Base-by-base conservation (phyloP, 306 rosid species). In the Herpetospermum pedunculosum region DNA sequence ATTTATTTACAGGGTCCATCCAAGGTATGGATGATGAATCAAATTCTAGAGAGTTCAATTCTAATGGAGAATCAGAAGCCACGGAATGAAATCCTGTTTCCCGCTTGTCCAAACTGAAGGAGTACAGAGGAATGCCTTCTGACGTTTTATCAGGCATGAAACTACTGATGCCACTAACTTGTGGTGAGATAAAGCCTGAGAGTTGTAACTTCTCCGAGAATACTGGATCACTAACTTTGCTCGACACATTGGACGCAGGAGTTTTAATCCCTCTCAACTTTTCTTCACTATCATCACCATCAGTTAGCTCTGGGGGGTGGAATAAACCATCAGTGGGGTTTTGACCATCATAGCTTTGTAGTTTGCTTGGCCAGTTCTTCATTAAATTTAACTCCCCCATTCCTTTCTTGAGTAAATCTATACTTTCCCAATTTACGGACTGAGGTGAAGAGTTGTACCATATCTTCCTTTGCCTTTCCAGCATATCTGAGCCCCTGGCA, bases 391-490 rank as follows among this genome's bases (percentile, higher is more conserved):
- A 70, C 65, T 92, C 96, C 34, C 77, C 92, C 47, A 85, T 84
- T 77, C 85, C 96, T 78, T 83, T 85, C 77, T 87, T 89, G 57
- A 88, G 89, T 64, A 88, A 77, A 81, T 94, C 99, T 83, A 73
- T 76, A 59, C 82, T 85, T 81, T 94, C 99, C 99, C 96, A 94
- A 55, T 91, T 84, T 77, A 89, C 88, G 54, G 97, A 88, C 64
- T 86, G 92, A 68, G 91, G 85, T 75, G 95, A 79, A 65, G 97
- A 88, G 75, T 82, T 91, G 86, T 94, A 94, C 97, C 99, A 94
- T 83, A 94, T 91, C 86, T 86, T 94, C 82, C 99, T 91, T 52
- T 91, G 99, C 81, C 99, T 88, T 82, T 91, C 96, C 77, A 94
- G 79, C 99, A 94, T 91, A 80, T 88, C 97, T 10, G 97, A 91